Conservation (phyloP, 1,139 yeast species). For the Spencermartinsiella ligniputridi region DNA sequence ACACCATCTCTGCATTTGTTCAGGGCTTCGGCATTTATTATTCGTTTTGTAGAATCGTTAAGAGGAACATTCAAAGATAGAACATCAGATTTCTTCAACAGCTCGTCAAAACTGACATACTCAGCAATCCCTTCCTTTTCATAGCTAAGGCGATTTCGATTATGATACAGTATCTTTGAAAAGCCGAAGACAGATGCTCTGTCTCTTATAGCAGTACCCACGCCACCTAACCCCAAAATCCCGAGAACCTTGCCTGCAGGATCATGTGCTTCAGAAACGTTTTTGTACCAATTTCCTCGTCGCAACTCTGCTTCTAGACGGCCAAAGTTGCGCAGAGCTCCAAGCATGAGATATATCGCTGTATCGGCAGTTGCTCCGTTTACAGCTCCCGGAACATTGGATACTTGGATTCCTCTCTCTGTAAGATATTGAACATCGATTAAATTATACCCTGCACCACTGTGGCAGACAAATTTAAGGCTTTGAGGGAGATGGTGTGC, state of each 20-base stretch:
- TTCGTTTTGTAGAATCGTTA: conserved; percentile 47
- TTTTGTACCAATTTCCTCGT: conserved; percentile 33
- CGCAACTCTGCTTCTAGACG: conserved; percentile 37
- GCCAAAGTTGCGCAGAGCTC: conserved; percentile 58
- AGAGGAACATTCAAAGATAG: conserved; percentile 63
- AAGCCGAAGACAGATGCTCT: conserved; percentile 62
- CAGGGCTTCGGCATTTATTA: conserved; percentile 50
- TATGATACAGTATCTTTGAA: conserved; percentile 56
- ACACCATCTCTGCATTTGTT: conserved; percentile 65
- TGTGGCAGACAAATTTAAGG: conserved; percentile 62
- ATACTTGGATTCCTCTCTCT: conserved; percentile 49
- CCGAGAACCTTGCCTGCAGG: conserved; percentile 66
- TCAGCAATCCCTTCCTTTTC: conserved; percentile 51
- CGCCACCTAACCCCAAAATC: conserved; percentile 77
- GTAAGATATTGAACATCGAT: conserved; percentile 49
- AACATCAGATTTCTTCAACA: conserved; percentile 53
- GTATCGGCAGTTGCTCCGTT: conserved; percentile 77
- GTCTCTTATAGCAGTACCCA: conserved; percentile 70
- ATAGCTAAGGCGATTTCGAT: conserved; percentile 49
- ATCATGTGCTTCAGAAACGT: conserved; percentile 39
- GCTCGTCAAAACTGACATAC: conserved; percentile 53
- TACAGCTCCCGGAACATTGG: conserved; percentile 67
- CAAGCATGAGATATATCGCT: conserved; percentile 53
- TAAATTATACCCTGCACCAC: conserved; percentile 90
- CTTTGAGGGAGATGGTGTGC: conserved; percentile 53